A percentile compares a stretch with the other conserved stretches of the same genome.
These are phyloP conservation scores for Trametes polyzona DNA, from an alignment of 1,284 basidiomycete genomes.

Conservation along the genomic window DNA sequence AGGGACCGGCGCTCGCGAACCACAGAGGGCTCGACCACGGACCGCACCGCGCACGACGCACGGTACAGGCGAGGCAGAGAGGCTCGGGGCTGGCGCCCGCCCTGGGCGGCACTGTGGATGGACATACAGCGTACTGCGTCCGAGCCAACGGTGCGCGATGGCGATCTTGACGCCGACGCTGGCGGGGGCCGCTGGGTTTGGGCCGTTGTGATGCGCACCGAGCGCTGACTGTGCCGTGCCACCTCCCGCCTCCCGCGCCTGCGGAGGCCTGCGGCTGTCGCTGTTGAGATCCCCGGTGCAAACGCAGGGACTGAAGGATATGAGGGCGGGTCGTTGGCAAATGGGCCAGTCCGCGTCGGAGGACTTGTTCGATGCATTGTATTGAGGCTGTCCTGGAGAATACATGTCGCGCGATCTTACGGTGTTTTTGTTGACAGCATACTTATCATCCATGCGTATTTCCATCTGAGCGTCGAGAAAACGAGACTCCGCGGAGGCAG, in stretches of 20 bases:
- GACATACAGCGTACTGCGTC: constrained; percentile 9
- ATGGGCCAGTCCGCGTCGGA: neutral
- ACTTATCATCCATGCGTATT: too few relatives aligned
- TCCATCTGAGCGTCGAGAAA: too few relatives aligned
- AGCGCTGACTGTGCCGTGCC: constrained; percentile 3
- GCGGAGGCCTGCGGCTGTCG: constrained; percentile 1
- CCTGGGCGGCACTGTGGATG: too few relatives aligned
- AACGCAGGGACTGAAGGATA: neutral
- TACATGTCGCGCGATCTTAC: too few relatives aligned
- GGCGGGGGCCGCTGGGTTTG: constrained; percentile 12
- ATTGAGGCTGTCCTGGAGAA: too few relatives aligned
- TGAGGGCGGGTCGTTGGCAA: neutral
- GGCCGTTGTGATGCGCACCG: constrained; percentile 2
- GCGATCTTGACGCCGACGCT: constrained; percentile 14
- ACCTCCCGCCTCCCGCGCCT: too few relatives aligned
- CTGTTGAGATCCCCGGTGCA: constrained; percentile 4
- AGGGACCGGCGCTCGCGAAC: constrained; percentile 9
- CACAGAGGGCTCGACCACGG: constrained; percentile 1
- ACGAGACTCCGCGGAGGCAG: neutral
- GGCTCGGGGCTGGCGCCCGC: neutral
- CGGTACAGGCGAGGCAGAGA: neutral
- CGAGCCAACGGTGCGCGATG: constrained; percentile 9
- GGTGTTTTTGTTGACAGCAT: too few relatives aligned
- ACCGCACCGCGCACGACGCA: neutral
- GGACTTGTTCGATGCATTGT: too few relatives aligned